Percentiles rank a stretch among this genome's conserved stretches.
These are phyloP conservation scores for Pichia manshurica DNA, from an alignment of 805 yeast genomes.

Conservation along the genomic window DNA sequence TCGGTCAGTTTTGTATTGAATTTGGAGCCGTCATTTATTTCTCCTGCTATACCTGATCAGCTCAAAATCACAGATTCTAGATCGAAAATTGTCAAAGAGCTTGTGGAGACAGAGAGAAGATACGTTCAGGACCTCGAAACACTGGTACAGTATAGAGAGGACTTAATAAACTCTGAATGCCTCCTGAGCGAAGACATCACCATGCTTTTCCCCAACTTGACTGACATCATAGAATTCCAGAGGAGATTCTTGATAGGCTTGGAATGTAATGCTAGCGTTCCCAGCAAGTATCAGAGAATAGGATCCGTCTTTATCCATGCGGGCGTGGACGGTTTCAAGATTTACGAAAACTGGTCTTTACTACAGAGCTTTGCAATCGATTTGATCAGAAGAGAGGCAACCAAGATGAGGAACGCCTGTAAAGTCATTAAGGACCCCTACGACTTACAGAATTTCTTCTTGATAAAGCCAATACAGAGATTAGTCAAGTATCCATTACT, in stretches of 20 bases:
- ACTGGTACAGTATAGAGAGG: constrained; percentile 60
- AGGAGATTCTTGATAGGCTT: constrained; percentile 81
- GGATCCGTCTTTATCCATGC: constrained; percentile 87
- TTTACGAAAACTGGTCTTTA: constrained; percentile 92
- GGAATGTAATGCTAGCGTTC: constrained; percentile 78
- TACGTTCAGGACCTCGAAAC: constrained; percentile 88
- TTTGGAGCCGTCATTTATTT: constrained; percentile 36
- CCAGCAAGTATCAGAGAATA: constrained; percentile 70
- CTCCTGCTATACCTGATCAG: constrained; percentile 22
- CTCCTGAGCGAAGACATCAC: constrained; percentile 77
- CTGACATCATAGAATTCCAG: constrained; percentile 84
- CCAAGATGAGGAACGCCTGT: constrained; percentile 49
- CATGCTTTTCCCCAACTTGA: constrained; percentile 76
- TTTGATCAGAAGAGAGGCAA: constrained; percentile 59
- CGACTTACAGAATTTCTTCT: constrained; percentile 82
- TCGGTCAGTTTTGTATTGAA: constrained; percentile 65
- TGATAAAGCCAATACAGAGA: constrained; percentile 93
- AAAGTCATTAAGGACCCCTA: constrained; percentile 72
- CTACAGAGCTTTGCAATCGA: constrained; percentile 86
- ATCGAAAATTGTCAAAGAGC: constrained; percentile 75
- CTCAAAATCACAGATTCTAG: constrained; percentile 46
- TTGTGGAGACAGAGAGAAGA: constrained; percentile 85
- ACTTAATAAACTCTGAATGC: constrained; percentile 57
- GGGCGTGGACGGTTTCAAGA: constrained; percentile 69
- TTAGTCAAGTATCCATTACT: constrained; percentile 91